Base-by-base conservation (phyloP, 2,329 filamentous ascomycete genomes). In the Huntiella abstrusa region DNA sequence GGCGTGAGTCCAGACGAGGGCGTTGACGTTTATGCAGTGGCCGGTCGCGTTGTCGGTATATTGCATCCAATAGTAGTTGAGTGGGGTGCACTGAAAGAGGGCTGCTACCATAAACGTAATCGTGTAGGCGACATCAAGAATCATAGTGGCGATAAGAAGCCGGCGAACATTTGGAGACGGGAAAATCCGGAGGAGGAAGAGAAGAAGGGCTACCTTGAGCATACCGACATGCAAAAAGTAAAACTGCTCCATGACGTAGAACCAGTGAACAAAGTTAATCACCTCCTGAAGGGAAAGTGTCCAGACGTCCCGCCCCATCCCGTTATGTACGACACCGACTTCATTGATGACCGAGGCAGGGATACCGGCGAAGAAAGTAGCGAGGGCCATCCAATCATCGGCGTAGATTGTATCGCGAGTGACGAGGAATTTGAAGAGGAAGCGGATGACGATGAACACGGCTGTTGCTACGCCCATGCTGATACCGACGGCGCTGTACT, bases 181-280 rank as follows among this genome's bases (percentile, higher is more conserved):
- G 51, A 76, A 76, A 47, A 75, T 67, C 45, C 68, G 64, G 4
- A 71, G 57, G 52, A 73, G 75, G 55, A 75, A 73, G 53, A 69
- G 61, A 1, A 75, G 57, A 17, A 76, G 59, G 0, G 70, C 64
- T 4, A 70, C 55, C 51, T 74, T 72, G 12, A 69, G 59, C 19
- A 70, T 56, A 1, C 64, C 57, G 10, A 70, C 55, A 12, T 65
- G 57, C 3, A 57, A 45, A 52, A 72, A 70, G 55, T 74, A 71
- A 16, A 69, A 43, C 5, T 60, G 51, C 22, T 64, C 62, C 53
- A 62, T 59, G 49, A 61, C 53, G 52, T 65, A 71, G 17, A 70
- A 63, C 52, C 57, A 62, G 19, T 59, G 57, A 5, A 61, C 54
- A 22, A 73, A 67, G 1, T 55, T 54, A 22, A 62, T 67, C 40